Percentiles rank a stretch among this genome's conserved stretches.
These are phyloP conservation scores for Houttuynia cordata DNA, from an alignment of 164 flowering plant species.

Conservation along the genomic window DNA sequence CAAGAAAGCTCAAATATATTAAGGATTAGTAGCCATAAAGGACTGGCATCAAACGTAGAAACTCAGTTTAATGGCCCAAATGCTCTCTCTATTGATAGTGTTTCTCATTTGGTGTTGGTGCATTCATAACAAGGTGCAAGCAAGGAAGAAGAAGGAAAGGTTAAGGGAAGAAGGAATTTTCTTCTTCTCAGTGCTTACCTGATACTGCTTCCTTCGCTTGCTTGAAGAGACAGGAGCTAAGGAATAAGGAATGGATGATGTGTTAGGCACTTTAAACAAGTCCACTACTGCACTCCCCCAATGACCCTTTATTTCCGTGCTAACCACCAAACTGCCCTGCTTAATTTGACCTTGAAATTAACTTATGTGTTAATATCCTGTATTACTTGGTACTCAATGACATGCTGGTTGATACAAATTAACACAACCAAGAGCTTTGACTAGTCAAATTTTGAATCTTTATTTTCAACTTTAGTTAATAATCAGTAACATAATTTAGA, in stretches of 20 bases:
- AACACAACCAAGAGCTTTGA: no score
- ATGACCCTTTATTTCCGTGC: constrained; percentile 5
- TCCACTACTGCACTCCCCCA: constrained; percentile 2
- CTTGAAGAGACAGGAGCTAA: not conserved
- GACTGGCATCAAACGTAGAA: constrained; percentile 25
- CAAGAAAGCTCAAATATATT: constrained; percentile 15
- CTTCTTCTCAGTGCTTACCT: constrained; percentile 6
- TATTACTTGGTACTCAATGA: not conserved
- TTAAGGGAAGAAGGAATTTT: not conserved
- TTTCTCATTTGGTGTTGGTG: constrained; percentile 2
- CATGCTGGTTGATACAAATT: no score
- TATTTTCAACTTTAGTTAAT: no score
- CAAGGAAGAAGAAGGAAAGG: not conserved
- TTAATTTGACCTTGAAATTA: not conserved
- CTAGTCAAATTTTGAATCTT: no score
- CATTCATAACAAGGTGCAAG: not conserved
- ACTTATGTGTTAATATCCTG: no score
- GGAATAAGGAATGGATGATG: constrained; percentile 5
- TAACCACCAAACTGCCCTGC: constrained; percentile 9
- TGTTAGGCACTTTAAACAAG: constrained; percentile 5
- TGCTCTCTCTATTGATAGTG: not conserved
- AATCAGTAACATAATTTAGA: no score
- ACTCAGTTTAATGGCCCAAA: constrained; percentile 4
- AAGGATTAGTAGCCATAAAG: constrained; percentile 12
- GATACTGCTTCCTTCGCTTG: constrained; percentile 11